These are phyloP conservation scores for Sporothrix pseudoabietina DNA, from an alignment of 2,329 filamentous ascomycete species.

Conservation along the genomic window DNA sequence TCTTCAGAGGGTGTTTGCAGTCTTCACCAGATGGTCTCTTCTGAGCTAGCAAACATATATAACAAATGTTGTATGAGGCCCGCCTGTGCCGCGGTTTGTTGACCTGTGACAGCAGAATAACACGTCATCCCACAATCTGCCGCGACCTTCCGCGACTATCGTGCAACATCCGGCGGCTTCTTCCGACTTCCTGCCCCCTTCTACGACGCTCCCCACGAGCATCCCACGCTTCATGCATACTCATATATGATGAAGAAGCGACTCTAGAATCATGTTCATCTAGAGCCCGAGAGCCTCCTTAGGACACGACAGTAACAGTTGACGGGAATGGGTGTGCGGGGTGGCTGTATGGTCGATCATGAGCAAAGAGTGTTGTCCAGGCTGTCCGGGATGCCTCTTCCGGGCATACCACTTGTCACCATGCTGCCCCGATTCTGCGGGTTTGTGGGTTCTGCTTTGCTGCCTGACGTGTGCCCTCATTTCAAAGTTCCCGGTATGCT, in stretches of 20 bases:
- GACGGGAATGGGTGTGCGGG: neutral
- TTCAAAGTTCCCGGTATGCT: neutral
- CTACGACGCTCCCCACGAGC: neutral
- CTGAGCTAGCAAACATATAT: neutral
- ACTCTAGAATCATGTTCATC: neutral
- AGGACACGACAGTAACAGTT: neutral
- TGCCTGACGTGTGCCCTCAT: neutral
- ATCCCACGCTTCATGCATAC: neutral
- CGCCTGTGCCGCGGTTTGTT: neutral
- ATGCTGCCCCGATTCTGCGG: neutral
- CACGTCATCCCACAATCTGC: neutral
- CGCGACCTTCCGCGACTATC: neutral
- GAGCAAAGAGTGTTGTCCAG: neutral
- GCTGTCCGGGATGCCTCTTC: constrained; percentile 6
- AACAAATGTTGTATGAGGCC: neutral
- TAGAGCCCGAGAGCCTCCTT: neutral
- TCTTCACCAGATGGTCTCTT: neutral
- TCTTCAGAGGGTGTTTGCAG: neutral
- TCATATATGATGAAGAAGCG: neutral
- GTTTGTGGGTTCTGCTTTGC: neutral
- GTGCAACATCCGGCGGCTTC: neutral
- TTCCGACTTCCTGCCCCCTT: neutral
- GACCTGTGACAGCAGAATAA: neutral
- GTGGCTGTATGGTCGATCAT: constrained; percentile 2
- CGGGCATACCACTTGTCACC: neutral